phyloP scores from a whole-genome alignment of 2,329 filamentous ascomycete genomes.

The Paraconiothyrium sp. region DNA sequence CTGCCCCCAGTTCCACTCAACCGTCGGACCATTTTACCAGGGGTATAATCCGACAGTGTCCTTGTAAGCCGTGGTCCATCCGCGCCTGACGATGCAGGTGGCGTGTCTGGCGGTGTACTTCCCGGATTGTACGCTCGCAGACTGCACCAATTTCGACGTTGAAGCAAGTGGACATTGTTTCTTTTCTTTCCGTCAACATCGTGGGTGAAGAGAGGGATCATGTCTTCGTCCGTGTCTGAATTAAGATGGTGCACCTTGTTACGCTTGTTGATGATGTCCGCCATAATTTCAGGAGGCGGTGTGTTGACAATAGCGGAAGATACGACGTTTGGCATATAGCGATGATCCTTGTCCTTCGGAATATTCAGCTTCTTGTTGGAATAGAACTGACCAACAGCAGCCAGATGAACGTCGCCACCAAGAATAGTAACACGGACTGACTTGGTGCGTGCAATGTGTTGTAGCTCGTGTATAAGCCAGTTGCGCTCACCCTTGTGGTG shows the following conservation, averaged over 20 bases:
- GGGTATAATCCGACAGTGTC: constrained; percentile 47
- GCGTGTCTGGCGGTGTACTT: constrained; percentile 75
- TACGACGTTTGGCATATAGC: constrained; percentile 96
- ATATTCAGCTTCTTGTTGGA: constrained; percentile 79
- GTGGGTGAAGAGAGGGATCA: constrained; percentile 91
- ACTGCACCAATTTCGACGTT: constrained; percentile 94
- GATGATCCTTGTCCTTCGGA: constrained; percentile 88
- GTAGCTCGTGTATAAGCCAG: constrained; percentile 87
- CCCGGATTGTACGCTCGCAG: constrained; percentile 87
- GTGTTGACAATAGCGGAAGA: constrained; percentile 95
- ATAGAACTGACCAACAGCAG: constrained; percentile 93
- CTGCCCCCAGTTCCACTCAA: constrained; percentile 43
- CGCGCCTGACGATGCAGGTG: constrained; percentile 37
- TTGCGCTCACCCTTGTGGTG: constrained; percentile 91
- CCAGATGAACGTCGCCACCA: constrained; percentile 92
- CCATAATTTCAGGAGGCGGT: constrained; percentile 86
- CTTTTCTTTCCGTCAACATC: constrained; percentile 89
- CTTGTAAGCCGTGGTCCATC: constrained; percentile 36
- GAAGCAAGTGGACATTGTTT: constrained; percentile 90
- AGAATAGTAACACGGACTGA: constrained; percentile 91
- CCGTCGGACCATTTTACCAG: constrained; percentile 55
- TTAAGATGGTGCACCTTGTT: constrained; percentile 78
- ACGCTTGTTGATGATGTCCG: constrained; percentile 90
- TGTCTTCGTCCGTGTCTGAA: constrained; percentile 84
- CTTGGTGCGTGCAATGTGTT: constrained; percentile 92